phyloP scores from a whole-genome alignment of 768 basidiomycete genomes.

The Lactarius sanguifluus region DNA sequence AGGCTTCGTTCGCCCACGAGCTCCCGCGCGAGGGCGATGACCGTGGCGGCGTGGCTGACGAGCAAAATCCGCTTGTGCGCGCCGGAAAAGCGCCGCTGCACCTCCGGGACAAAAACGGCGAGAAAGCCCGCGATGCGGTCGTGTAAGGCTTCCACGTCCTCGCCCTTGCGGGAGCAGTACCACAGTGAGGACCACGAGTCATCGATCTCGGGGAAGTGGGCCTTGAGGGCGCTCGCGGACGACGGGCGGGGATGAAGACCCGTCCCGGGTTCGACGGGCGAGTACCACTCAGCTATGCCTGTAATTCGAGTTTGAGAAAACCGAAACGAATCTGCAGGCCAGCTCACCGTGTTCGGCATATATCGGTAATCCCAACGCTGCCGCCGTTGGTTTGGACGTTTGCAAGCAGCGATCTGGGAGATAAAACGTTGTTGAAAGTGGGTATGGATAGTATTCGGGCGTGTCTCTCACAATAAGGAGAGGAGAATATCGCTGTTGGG shows the following conservation, averaged over 20 bases:
- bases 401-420: constrained; percentile 81
- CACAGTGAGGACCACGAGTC: constrained; percentile 58
- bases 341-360: constrained; percentile 73
- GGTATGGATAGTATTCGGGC: background rate
- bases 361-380: constrained; percentile 63
- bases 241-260: constrained; percentile 77
- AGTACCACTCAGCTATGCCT: constrained; percentile 82
- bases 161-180: constrained; percentile 72
- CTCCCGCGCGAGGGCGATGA: constrained; percentile 61
- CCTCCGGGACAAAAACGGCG: constrained; percentile 47
- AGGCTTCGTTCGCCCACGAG: constrained; percentile 50
- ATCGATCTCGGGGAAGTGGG: constrained; percentile 62
- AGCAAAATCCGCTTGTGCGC: constrained; percentile 57
- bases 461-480: constrained; percentile 68
- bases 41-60: constrained; percentile 74
- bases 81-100: constrained; percentile 47
- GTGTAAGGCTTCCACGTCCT: constrained; percentile 62
- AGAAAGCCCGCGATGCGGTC: constrained; percentile 56
- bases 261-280: constrained; percentile 61
- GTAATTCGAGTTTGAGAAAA: background rate
- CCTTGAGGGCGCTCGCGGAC: constrained; percentile 50
- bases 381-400: constrained; percentile 65
- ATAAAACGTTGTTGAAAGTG: background rate
- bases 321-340: background rate
- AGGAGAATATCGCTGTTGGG: constrained; percentile 80